Percentiles rank a stretch among this genome's conserved stretches.
Evolutionary conservation across 2,329 filamentous ascomycete species (phyloP).

Genomic region (Fusarium haematococcum): DNA sequence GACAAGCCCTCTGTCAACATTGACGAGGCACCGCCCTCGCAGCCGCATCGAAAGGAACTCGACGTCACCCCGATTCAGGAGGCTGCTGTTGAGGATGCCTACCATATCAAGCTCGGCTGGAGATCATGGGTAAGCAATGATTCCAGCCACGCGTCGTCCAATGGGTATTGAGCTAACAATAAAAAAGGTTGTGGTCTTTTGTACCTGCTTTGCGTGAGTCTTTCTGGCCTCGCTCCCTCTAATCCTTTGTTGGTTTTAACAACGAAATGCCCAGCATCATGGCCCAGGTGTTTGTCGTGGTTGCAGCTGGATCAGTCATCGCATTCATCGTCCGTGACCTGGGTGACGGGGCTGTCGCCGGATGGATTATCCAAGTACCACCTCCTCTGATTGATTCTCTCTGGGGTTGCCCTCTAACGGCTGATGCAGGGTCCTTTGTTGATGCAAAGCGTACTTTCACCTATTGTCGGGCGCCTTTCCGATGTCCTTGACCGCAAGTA

Average conservation of each 20-base stretch:
- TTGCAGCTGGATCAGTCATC: conserved; percentile 11
- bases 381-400: neutral
- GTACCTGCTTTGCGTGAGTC: conserved; percentile 12
- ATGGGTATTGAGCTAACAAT: neutral
- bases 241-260: neutral
- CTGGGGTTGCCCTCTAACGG: neutral
- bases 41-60: neutral
- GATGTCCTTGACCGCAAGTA: conserved; percentile 16
- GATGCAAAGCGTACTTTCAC: conserved; percentile 11
- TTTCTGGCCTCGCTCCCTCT: neutral
- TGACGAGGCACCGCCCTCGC: neutral
- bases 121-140: conserved; percentile 11
- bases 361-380: conserved; percentile 13
- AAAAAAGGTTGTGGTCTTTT: conserved; percentile 9
- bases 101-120: conserved; percentile 12
- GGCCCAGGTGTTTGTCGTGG: conserved; percentile 13
- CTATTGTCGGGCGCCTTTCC: conserved; percentile 12
- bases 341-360: conserved; percentile 7
- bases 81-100: conserved; percentile 14
- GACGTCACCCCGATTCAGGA: conserved; percentile 1
- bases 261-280: neutral
- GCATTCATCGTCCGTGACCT: conserved; percentile 12
- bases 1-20: conserved; percentile 9
- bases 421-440: conserved; percentile 1
- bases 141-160: neutral